Evolutionary conservation across 2,329 filamentous ascomycete genomes (phyloP).

Genomic region (Tolypocladium cylindrosporum): DNA sequence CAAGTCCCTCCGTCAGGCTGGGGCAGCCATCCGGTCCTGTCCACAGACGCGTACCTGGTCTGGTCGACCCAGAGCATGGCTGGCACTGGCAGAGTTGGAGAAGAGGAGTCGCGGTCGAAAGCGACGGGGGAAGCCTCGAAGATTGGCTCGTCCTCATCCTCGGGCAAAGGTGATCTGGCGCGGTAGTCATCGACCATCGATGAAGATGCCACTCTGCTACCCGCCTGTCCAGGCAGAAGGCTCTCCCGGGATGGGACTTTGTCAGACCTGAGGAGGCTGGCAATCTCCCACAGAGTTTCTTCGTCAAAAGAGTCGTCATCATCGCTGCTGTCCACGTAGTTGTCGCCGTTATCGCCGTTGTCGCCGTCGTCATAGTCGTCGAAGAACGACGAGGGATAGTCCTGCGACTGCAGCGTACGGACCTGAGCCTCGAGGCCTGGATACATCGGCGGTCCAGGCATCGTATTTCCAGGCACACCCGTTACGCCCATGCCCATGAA

Average conservation of each 20-base stretch:
- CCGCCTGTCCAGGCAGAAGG: conserved; percentile 29
- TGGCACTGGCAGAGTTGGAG: neutral
- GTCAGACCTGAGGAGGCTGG: conserved; percentile 43
- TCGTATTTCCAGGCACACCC: conserved; percentile 43
- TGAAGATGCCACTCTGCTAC: neutral
- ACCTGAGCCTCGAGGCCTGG: conserved; percentile 3
- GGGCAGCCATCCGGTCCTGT: conserved; percentile 16
- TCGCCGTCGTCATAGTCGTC: conserved; percentile 49
- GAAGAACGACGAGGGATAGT: conserved; percentile 45
- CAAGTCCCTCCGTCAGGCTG: conserved; percentile 12
- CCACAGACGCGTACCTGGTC: neutral
- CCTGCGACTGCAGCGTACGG: conserved; percentile 11
- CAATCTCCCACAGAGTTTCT: conserved; percentile 54
- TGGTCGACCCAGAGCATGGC: neutral
- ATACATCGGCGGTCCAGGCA: conserved; percentile 5
- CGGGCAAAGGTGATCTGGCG: neutral
- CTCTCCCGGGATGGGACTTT: conserved; percentile 42
- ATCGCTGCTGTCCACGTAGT: conserved; percentile 19
- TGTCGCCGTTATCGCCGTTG: conserved; percentile 37
- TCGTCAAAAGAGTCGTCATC: conserved; percentile 44
- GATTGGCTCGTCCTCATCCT: neutral
- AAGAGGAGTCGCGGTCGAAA: neutral
- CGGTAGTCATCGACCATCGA: neutral
- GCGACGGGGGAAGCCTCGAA: neutral
- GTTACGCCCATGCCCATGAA: conserved; percentile 22